These are phyloP conservation scores for Leccinum variicolor DNA, from an alignment of 768 basidiomycete species.

Conservation along the genomic window DNA sequence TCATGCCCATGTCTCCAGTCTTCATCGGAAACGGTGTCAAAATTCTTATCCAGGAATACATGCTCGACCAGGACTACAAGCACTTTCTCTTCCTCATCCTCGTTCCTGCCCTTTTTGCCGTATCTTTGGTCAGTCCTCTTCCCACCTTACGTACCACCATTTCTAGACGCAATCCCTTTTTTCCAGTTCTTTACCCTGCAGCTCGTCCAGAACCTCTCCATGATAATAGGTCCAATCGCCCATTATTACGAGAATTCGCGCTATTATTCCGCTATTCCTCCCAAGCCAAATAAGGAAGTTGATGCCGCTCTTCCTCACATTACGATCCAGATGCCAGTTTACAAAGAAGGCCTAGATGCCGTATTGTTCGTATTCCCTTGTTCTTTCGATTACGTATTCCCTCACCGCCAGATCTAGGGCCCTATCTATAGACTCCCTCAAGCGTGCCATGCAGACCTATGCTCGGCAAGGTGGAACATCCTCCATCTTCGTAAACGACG, in stretches of 20 bases:
- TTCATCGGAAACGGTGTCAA: constrained; percentile 66
- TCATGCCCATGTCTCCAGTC: constrained; percentile 33
- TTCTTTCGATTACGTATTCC: background rate
- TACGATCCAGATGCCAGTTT: constrained; percentile 57
- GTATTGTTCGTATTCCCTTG: constrained; percentile 40
- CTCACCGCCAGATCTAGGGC: constrained; percentile 25
- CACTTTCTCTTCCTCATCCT: constrained; percentile 41
- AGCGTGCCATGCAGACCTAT: constrained; percentile 60
- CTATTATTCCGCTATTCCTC: constrained; percentile 49
- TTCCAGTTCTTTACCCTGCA: constrained; percentile 40
- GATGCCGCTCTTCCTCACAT: constrained; percentile 46
- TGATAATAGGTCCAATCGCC: constrained; percentile 47
- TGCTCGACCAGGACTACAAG: constrained; percentile 43
- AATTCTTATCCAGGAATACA: constrained; percentile 52
- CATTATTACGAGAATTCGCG: constrained; percentile 50
- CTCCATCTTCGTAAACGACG: constrained; percentile 59
- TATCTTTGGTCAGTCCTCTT: constrained; percentile 39
- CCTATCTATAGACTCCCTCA: constrained; percentile 51
- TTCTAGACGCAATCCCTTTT: constrained; percentile 9
- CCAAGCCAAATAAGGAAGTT: constrained; percentile 40
- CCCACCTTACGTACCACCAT: background rate
- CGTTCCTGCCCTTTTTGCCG: constrained; percentile 41
- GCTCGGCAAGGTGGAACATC: constrained; percentile 63
- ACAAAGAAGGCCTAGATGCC: constrained; percentile 51
- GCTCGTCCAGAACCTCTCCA: constrained; percentile 38